Evolutionary conservation across 2,329 filamentous ascomycete species (phyloP), one percentile per base, ranked within the genome.

Genomic region (Ophiostoma australiae): DNA sequence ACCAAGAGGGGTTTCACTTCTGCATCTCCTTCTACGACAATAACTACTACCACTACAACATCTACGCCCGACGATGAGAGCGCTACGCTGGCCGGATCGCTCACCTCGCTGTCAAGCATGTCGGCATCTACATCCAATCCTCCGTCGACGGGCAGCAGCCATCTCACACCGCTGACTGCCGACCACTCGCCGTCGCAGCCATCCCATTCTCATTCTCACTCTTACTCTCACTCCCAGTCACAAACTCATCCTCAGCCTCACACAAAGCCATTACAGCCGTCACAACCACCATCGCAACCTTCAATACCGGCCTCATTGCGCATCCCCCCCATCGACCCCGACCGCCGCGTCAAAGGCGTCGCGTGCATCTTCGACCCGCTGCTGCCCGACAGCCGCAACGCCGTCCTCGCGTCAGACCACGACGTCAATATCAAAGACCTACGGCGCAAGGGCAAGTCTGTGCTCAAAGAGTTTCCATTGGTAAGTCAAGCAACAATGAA

Each of bases 391-490:
- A 77, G 76, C 74, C 75, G 75, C 73, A 61, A 48, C 35, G 52
- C 68, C 31, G 44, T 68, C 20, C 27, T 39, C 8, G 33, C 63
- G 20, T 31, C 68, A 5, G 35, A 20, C 23, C 61, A 23, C 65
- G 11, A 39, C 8, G 7, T 17, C 63, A 84, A 82, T 77, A 78
- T 79, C 74, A 41, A 67, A 44, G 83, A 85, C 72, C 41, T 72
- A 20, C 86, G 82, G 78, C 88, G 84, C 78, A 84, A 82, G 76
- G 81, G 83, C 76, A 89, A 88, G 79, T 84, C 86, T 76, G 84
- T 81, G 80, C 88, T 89, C 76, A 84, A 86, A 81, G 84, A 88
- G 79, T 88, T 89, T 81, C 87, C 86, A 78, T 80, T 85, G 84
- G 88, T 90, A 90, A 81, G 88, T 90, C 85, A 78, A 41, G 23